Evolutionary conservation across 208 protist genomes (phyloP).

Genomic region (Crithidia bombi): DNA sequence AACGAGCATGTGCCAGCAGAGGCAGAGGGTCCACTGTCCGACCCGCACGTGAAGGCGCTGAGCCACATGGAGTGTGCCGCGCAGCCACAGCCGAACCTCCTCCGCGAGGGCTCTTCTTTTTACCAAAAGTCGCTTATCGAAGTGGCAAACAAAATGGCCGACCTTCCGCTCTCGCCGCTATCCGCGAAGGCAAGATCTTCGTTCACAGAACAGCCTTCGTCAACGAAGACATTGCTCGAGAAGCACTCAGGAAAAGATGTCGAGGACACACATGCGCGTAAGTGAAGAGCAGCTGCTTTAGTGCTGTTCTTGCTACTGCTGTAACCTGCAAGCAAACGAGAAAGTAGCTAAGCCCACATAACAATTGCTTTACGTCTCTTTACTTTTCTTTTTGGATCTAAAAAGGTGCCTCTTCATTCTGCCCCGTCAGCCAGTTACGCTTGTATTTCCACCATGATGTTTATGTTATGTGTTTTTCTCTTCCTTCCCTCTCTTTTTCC

Average conservation of each 20-base stretch:
- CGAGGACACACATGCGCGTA: not conserved
- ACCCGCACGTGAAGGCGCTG: slow-evolving; percentile 1
- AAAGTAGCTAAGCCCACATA: no score
- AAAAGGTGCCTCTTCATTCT: no score
- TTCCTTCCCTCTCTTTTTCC: not conserved
- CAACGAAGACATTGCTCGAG: not conserved
- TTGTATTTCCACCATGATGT: not conserved
- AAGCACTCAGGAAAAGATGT: not conserved
- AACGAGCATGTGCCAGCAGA: not conserved
- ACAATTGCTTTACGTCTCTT: no score
- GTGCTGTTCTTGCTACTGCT: not conserved
- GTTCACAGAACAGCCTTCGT: not conserved
- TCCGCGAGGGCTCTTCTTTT: slow-evolving; percentile 19
- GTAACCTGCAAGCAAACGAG: no score
- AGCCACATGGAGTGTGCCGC: slow-evolving; percentile 26
- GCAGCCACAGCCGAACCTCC: slow-evolving; percentile 2
- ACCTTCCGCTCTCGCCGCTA: slow-evolving; percentile 1
- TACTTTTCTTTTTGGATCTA: not conserved
- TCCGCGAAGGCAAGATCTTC: not conserved
- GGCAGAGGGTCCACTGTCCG: not conserved
- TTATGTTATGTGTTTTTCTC: not conserved
- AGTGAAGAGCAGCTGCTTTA: not conserved
- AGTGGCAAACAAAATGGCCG: slow-evolving; percentile 15
- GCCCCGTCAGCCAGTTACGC: not conserved
- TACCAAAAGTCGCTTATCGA: slow-evolving; percentile 18